Conservation (phyloP, 306 rosid species). For the Trifolium fragiferum region DNA sequence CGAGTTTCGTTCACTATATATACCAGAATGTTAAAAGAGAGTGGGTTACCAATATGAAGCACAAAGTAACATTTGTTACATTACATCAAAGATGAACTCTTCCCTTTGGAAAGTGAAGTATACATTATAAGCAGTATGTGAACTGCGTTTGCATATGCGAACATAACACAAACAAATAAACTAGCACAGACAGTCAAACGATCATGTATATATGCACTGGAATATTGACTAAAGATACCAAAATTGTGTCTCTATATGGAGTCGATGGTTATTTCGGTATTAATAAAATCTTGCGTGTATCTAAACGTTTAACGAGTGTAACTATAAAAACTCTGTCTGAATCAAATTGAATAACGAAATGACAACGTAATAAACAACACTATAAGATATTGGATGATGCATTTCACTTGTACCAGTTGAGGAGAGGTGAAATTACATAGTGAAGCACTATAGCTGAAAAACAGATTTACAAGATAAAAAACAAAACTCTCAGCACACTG, state of each 20-base stretch:
- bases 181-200: too few relatives aligned
- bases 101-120: conserved; percentile 32
- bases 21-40: conserved; percentile 77
- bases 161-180: too few relatives aligned
- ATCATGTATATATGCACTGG: too few relatives aligned
- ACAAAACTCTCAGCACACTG: conserved; percentile 21
- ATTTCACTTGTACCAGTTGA: conserved; percentile 11
- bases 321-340: too few relatives aligned
- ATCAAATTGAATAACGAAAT: not conserved
- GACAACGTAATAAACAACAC: not conserved
- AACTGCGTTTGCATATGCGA: too few relatives aligned
- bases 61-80: conserved; percentile 19
- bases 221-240: too few relatives aligned
- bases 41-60: conserved; percentile 47
- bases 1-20: conserved; percentile 64
- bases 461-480: conserved; percentile 41
- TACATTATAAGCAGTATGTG: too few relatives aligned
- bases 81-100: conserved; percentile 4
- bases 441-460: conserved; percentile 29
- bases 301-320: too few relatives aligned
- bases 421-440: conserved; percentile 19
- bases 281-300: too few relatives aligned
- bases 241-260: too few relatives aligned
- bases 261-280: too few relatives aligned
- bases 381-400: not conserved